phyloP scores from a whole-genome alignment of 1,139 yeast species.

The Zygoascus hellenicus region DNA sequence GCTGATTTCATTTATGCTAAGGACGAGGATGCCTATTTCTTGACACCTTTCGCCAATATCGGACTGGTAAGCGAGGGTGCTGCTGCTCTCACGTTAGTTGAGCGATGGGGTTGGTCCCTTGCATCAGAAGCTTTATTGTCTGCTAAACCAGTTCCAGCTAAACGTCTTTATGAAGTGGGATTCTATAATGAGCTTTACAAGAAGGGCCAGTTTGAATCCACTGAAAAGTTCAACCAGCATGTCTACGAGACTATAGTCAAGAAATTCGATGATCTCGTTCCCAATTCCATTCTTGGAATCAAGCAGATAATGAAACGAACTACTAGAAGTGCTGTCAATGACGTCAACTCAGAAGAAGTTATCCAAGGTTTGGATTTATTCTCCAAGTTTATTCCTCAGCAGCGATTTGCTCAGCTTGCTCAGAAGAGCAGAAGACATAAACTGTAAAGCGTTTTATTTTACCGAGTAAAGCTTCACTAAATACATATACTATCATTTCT shows the following conservation, averaged over 20 bases:
- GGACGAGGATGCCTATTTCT: slow-evolving; percentile 49
- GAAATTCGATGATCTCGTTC: slow-evolving; percentile 40
- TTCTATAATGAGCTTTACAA: slow-evolving; percentile 55
- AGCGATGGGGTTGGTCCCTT: slow-evolving; percentile 66
- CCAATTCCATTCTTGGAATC: slow-evolving; percentile 55
- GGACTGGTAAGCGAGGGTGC: slow-evolving; percentile 87
- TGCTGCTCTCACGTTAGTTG: slow-evolving; percentile 60
- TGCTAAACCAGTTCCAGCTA: slow-evolving; percentile 59
- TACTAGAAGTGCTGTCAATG: slow-evolving; percentile 35
- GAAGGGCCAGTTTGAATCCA: slow-evolving; percentile 39
- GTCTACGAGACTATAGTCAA: slow-evolving; percentile 43
- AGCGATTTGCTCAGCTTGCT: slow-evolving; percentile 54
- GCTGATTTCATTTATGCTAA: slow-evolving; percentile 75
- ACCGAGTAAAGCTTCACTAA: not conserved
- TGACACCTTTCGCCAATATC: slow-evolving; percentile 75
- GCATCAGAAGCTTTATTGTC: slow-evolving; percentile 71
- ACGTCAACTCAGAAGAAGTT: slow-evolving; percentile 61
- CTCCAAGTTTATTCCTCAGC: slow-evolving; percentile 70
- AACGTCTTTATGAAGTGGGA: slow-evolving; percentile 54
- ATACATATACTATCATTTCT: not conserved
- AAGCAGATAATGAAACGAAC: slow-evolving; percentile 49
- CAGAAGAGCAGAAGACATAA: slow-evolving; percentile 57
- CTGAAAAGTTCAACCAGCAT: slow-evolving; percentile 59
- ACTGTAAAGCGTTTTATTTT: slow-evolving; percentile 32
- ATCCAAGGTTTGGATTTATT: slow-evolving; percentile 64